These are phyloP conservation scores for Penicillium macrosclerotiorum DNA, from an alignment of 495 filamentous ascomycete genomes.

Conservation along the genomic window DNA sequence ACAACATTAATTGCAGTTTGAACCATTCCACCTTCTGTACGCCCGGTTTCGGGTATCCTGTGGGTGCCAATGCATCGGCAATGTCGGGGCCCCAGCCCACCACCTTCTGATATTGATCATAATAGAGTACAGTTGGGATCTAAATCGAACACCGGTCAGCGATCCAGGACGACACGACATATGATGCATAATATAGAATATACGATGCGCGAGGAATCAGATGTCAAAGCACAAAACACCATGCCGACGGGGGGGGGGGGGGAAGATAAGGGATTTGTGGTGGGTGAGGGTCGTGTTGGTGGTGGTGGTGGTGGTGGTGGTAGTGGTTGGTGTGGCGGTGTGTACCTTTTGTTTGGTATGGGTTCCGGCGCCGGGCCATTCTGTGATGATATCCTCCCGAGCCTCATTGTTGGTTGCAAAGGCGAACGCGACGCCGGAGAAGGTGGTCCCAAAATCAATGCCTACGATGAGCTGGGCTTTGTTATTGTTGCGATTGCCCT, in stretches of 20 bases:
- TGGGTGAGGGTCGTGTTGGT: no score
- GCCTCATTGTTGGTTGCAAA: constrained; percentile 77
- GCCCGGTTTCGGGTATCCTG: constrained; percentile 74
- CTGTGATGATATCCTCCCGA: constrained; percentile 75
- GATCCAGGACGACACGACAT: no score
- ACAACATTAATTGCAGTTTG: constrained; percentile 79
- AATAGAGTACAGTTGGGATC: constrained; percentile 81
- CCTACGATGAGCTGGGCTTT: constrained; percentile 71
- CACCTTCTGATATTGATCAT: constrained; percentile 79
- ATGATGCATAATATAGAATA: no score
- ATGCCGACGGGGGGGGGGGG: not conserved
- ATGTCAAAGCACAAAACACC: no score
- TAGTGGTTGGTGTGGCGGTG: no score
- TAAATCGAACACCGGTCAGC: constrained; percentile 33
- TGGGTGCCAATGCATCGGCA: constrained; percentile 73
- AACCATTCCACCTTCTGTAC: constrained; percentile 86
- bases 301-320: no score
- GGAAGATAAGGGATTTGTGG: no score
- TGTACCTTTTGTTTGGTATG: constrained; percentile 74
- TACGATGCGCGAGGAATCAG: no score
- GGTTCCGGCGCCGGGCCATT: constrained; percentile 76
- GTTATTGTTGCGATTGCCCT: constrained; percentile 72
- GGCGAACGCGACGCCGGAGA: constrained; percentile 76
- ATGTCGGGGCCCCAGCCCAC: constrained; percentile 82
- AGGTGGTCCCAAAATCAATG: constrained; percentile 76